A percentile compares a stretch with the other conserved stretches of the same genome.
These are phyloP conservation scores for Russula sp. DNA, from an alignment of 768 basidiomycete genomes.

Conservation along the genomic window DNA sequence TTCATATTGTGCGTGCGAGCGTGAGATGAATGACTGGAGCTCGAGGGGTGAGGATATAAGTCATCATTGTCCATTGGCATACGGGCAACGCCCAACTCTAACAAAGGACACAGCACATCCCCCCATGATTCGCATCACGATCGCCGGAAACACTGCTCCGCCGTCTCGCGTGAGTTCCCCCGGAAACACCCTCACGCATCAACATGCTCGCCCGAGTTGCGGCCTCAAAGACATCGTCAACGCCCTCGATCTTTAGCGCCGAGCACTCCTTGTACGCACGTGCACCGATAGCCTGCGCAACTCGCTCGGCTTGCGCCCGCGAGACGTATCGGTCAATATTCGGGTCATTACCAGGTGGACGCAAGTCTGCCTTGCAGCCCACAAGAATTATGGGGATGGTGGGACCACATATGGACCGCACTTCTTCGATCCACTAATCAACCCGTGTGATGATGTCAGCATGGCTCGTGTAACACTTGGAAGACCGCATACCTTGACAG, in stretches of 20 bases:
- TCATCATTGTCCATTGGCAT: slow-evolving; percentile 9
- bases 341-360: slow-evolving; percentile 48
- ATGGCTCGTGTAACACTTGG: neutral
- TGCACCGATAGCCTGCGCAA: slow-evolving; percentile 80
- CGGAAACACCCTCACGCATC: slow-evolving; percentile 77
- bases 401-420: slow-evolving; percentile 90
- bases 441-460: neutral
- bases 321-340: slow-evolving; percentile 54
- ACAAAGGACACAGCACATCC: slow-evolving; percentile 20
- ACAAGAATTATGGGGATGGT: slow-evolving; percentile 91
- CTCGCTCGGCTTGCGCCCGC: slow-evolving; percentile 73
- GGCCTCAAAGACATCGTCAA: slow-evolving; percentile 96
- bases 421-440: slow-evolving; percentile 94
- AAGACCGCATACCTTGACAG: slow-evolving; percentile 60
- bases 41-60: neutral
- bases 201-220: slow-evolving; percentile 96
- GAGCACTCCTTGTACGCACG: slow-evolving; percentile 94
- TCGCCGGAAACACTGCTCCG: slow-evolving; percentile 26
- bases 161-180: slow-evolving; percentile 32
- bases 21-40: neutral
- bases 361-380: slow-evolving; percentile 92
- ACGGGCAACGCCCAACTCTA: slow-evolving; percentile 4
- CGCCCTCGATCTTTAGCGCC: slow-evolving; percentile 82
- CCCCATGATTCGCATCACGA: slow-evolving; percentile 3
- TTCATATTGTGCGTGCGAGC: slow-evolving; percentile 3